Percentiles rank a stretch among this genome's conserved stretches.
Conservation (phyloP, 2,329 filamentous ascomycete species). For the Hypomyces perniciosus region DNA sequence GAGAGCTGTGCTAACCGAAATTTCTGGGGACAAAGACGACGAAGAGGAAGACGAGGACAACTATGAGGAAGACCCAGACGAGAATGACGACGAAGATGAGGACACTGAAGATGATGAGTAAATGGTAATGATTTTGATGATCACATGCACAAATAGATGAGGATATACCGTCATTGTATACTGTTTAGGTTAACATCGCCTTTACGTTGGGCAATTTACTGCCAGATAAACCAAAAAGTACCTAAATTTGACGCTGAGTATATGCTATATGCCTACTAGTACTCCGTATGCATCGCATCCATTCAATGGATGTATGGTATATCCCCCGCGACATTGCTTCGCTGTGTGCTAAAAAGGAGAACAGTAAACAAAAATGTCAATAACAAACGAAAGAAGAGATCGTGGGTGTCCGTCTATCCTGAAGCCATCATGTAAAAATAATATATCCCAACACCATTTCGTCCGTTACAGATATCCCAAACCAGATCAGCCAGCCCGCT, state of each 20-base stretch:
- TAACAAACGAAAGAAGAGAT: conserved; percentile 3
- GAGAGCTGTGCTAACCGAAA: not conserved
- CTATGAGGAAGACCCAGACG: conserved; percentile 14
- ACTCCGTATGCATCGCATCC: not conserved
- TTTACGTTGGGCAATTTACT: not conserved
- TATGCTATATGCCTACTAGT: not conserved
- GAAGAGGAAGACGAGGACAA: conserved; percentile 12
- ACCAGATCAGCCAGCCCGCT: conserved; percentile 10
- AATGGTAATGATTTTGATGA: too few relatives aligned
- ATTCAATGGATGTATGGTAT: conserved; percentile 10
- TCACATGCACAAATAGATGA: too few relatives aligned
- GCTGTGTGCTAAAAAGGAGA: not conserved
- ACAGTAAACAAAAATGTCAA: not conserved
- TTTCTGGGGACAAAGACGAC: not conserved
- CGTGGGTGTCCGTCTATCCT: conserved; percentile 12
- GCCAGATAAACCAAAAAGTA: not conserved
- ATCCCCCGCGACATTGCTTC: conserved; percentile 7
- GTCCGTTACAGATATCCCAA: conserved; percentile 10
- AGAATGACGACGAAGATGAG: too few relatives aligned
- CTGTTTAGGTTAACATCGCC: too few relatives aligned
- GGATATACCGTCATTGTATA: too few relatives aligned
- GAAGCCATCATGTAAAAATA: not conserved
- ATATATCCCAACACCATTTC: conserved; percentile 9
- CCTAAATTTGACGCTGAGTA: not conserved
- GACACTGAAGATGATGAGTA: too few relatives aligned